Evolutionary conservation across 805 yeast genomes (phyloP).

Genomic region (Yamadazyma phyllophila): DNA sequence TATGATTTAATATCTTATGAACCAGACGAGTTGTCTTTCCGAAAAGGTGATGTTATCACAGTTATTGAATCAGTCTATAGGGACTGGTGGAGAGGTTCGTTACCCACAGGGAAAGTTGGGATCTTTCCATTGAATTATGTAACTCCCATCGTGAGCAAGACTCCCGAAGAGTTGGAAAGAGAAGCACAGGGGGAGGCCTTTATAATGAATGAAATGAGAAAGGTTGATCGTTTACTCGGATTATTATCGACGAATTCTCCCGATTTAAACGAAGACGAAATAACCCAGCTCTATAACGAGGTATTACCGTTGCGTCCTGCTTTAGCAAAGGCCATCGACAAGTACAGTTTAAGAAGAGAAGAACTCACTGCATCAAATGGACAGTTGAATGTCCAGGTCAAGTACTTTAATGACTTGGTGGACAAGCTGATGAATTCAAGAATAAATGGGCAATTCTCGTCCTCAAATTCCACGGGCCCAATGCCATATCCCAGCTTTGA

Average conservation of each 20-base stretch:
- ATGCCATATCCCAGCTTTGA: slow-evolving; percentile 14
- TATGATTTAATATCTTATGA: slow-evolving; percentile 79
- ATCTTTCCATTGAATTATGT: slow-evolving; percentile 93
- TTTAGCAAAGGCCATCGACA: slow-evolving; percentile 71
- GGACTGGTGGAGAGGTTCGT: slow-evolving; percentile 95
- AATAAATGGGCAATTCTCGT: slow-evolving; percentile 13
- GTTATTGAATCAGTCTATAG: slow-evolving; percentile 84
- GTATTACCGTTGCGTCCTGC: slow-evolving; percentile 72
- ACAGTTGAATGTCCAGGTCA: slow-evolving; percentile 67
- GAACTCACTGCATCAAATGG: slow-evolving; percentile 71
- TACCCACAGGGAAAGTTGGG: slow-evolving; percentile 72
- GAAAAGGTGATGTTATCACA: slow-evolving; percentile 81
- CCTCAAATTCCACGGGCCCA: neutral
- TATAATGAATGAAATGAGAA: slow-evolving; percentile 50
- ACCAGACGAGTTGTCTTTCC: slow-evolving; percentile 83
- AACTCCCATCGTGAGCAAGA: slow-evolving; percentile 66
- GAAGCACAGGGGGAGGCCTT: slow-evolving; percentile 51
- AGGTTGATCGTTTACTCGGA: slow-evolving; percentile 69
- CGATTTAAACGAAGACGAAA: slow-evolving; percentile 53
- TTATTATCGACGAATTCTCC: slow-evolving; percentile 35
- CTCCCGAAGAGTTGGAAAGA: slow-evolving; percentile 54
- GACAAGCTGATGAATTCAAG: slow-evolving; percentile 40
- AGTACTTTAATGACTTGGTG: slow-evolving; percentile 65
- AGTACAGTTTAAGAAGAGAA: slow-evolving; percentile 72
- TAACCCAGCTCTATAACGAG: slow-evolving; percentile 70